phyloP scores from a whole-genome alignment of 768 basidiomycete genomes.

The Amanita brunnescens region DNA sequence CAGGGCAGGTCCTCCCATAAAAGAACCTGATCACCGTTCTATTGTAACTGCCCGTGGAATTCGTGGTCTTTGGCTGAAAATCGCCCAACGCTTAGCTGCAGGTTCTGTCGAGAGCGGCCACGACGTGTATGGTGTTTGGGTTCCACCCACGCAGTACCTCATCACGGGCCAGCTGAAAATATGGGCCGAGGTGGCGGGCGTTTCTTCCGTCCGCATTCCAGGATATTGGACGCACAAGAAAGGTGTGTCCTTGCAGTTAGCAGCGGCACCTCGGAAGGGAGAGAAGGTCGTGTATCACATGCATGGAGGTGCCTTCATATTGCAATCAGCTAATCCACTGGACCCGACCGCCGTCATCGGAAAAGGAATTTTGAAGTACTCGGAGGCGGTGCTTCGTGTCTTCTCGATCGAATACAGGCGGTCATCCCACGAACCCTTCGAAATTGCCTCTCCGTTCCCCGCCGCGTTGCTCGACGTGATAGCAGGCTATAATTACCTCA shows the following conservation, averaged over 20 bases:
- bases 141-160: constrained; percentile 32
- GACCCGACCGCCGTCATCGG: constrained; percentile 37
- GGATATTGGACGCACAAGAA: constrained; percentile 50
- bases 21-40: too few relatives aligned
- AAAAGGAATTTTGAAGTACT: constrained; percentile 37
- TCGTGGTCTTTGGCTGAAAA: too few relatives aligned
- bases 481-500: constrained; percentile 42
- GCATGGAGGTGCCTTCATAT: constrained; percentile 54
- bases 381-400: constrained; percentile 33
- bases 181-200: constrained; percentile 31
- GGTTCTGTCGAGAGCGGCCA: too few relatives aligned
- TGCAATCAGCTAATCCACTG: constrained; percentile 46
- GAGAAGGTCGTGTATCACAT: constrained; percentile 51
- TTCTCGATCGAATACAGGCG: constrained; percentile 70
- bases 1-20: not conserved
- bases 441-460: constrained; percentile 36
- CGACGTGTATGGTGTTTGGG: constrained; percentile 38
- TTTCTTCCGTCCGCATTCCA: constrained; percentile 36
- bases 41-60: too few relatives aligned
- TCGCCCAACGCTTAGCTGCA: too few relatives aligned
- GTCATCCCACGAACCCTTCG: constrained; percentile 34
- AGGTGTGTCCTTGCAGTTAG: constrained; percentile 25
- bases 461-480: constrained; percentile 44
- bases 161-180: constrained; percentile 33
- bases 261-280: constrained; percentile 31